These are phyloP conservation scores for Apiospora saccharicola DNA, from an alignment of 2,329 filamentous ascomycete species.

Conservation along the genomic window DNA sequence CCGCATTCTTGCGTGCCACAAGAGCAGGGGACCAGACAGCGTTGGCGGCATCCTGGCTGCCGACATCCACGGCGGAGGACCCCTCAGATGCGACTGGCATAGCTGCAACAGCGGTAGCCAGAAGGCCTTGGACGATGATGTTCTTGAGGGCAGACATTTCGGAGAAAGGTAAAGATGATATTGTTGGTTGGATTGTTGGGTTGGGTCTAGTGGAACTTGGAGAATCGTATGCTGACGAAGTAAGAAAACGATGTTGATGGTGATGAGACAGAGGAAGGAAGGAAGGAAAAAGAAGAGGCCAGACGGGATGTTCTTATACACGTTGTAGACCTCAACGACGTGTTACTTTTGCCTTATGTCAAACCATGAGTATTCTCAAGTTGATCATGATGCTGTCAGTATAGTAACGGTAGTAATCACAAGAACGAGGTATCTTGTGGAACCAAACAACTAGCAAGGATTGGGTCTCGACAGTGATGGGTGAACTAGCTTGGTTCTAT, in stretches of 20 bases:
- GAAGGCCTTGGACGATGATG: not conserved
- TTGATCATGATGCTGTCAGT: not conserved
- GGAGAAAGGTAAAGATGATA: not conserved
- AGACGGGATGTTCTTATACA: not conserved
- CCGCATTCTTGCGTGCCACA: not conserved
- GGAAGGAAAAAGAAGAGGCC: not conserved
- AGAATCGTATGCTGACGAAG: not conserved
- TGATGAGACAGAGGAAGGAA: not conserved
- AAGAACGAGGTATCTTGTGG: not conserved
- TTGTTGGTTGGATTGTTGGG: not conserved
- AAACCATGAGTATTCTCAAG: not conserved
- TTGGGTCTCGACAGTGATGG: not conserved
- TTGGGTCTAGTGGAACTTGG: not conserved
- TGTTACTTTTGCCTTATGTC: not conserved
- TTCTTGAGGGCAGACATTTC: conserved; percentile 8
- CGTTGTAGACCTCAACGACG: not conserved
- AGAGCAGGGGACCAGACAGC: not conserved
- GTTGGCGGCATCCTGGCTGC: not conserved
- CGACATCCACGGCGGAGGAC: not conserved
- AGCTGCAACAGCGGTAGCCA: not conserved
- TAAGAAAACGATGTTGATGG: not conserved
- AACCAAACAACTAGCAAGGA: not conserved
- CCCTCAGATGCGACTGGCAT: not conserved
- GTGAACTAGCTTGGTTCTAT: not conserved
- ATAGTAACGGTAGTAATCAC: not conserved